Conservation (phyloP, 257 asterid species). For the Catharanthus roseus region DNA sequence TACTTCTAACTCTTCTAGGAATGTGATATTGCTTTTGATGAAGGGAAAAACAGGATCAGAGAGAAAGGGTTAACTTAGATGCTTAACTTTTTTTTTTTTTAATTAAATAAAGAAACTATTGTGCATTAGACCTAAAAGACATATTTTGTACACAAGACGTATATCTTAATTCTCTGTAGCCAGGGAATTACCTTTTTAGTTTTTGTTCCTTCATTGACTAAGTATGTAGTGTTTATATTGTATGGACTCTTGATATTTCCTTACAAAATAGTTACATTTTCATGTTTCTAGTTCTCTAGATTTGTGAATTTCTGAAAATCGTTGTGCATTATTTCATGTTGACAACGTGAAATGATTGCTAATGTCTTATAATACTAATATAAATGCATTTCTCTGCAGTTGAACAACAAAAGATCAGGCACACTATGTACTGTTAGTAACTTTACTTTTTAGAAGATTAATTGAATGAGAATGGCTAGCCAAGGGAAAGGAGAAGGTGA, state of each 20-base stretch:
- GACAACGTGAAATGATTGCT: neutral
- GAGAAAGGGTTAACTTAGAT: no score
- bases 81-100: no score
- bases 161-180: neutral
- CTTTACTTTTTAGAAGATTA: neutral
- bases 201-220: neutral
- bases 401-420: neutral
- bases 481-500: slow-evolving; percentile 30
- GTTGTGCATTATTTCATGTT: neutral
- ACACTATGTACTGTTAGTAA: neutral
- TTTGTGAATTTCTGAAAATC: neutral
- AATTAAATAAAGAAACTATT: no score
- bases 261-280: neutral
- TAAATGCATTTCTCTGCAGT: neutral
- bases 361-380: neutral
- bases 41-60: no score
- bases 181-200: neutral
- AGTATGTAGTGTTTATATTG: neutral
- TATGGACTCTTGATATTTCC: neutral
- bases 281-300: no score
- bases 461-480: slow-evolving; percentile 27
- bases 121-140: no score
- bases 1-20: no score
- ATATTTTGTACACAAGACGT: no score
- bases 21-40: no score